Evolutionary conservation across 495 filamentous ascomycete genomes (phyloP).

Genomic region (Lepidopterella palustris): DNA sequence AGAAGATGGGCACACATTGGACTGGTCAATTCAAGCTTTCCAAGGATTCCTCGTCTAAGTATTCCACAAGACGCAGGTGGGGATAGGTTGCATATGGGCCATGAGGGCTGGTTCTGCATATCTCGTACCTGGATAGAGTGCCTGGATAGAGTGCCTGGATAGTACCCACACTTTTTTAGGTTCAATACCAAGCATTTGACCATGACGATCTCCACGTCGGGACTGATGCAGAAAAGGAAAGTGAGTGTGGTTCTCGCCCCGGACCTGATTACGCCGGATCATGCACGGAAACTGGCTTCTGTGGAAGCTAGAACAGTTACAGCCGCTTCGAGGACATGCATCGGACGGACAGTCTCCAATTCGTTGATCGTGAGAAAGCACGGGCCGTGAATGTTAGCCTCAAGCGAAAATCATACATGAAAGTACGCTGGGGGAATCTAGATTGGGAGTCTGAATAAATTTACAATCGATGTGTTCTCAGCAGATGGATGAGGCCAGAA

Average conservation of each 20-base stretch:
- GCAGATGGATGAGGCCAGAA: no score
- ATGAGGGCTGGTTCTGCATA: neutral
- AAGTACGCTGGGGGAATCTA: no score
- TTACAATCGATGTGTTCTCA: no score
- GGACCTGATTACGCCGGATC: neutral
- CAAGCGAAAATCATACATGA: no score
- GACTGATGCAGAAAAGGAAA: neutral
- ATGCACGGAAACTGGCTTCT: neutral
- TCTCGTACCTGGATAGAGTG: neutral
- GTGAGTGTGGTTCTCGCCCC: neutral
- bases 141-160: no score
- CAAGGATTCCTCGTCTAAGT: neutral
- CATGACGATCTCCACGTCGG: neutral
- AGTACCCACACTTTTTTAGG: neutral
- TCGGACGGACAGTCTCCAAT: no score
- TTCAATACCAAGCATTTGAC: neutral
- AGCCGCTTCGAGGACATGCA: no score
- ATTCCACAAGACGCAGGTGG: neutral
- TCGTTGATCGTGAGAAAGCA: no score
- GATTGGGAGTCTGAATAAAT: no score
- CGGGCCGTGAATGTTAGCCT: no score
- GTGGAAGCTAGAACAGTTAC: neutral
- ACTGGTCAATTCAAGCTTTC: no score
- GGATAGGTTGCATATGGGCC: neutral
- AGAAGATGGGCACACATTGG: no score